These are phyloP conservation scores for Haplosporangium sp. DNA, from an alignment of 371 early-diverging fungal genomes.

Conservation along the genomic window DNA sequence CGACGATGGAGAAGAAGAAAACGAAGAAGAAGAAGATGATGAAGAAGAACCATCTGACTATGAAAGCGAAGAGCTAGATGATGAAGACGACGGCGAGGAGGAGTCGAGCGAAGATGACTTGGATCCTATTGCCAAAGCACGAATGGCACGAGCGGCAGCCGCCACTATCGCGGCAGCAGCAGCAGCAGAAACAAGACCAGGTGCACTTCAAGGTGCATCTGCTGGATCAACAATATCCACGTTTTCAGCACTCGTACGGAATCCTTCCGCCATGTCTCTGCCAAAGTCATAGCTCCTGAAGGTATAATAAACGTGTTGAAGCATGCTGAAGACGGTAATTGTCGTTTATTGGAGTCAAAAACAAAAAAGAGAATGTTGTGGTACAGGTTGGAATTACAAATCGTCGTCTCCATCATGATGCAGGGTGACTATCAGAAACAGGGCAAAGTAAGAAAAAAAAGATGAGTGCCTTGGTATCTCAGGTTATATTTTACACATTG, in stretches of 20 bases:
- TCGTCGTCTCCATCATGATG: slow-evolving; percentile 45
- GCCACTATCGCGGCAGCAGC: slow-evolving; percentile 16
- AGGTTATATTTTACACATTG: too few relatives aligned
- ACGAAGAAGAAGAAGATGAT: slow-evolving; percentile 9
- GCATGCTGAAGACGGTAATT: too few relatives aligned
- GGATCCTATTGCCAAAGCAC: slow-evolving; percentile 44
- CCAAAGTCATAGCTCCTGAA: slow-evolving; percentile 12
- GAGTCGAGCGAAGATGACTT: slow-evolving; percentile 20
- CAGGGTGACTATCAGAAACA: slow-evolving; percentile 25
- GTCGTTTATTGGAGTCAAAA: slow-evolving; percentile 3
- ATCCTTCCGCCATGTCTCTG: slow-evolving; percentile 21
- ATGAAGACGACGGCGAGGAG: slow-evolving; percentile 13
- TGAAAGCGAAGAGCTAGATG: slow-evolving; percentile 4
- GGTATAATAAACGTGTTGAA: background rate
- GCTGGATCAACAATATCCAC: slow-evolving; percentile 41
- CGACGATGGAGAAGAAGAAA: slow-evolving; percentile 3
- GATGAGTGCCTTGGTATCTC: slow-evolving; percentile 10
- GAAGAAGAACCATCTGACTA: slow-evolving; percentile 12
- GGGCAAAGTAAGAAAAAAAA: background rate
- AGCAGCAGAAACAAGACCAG: background rate
- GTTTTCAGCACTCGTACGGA: slow-evolving; percentile 30
- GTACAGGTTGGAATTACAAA: slow-evolving; percentile 17
- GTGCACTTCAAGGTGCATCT: background rate
- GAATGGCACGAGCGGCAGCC: slow-evolving; percentile 26
- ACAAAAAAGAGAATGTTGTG: too few relatives aligned